Percentiles rank a stretch among this genome's conserved stretches.
Evolutionary conservation across 768 basidiomycete species (phyloP).

Genomic region (Rhizopogon roseolus): DNA sequence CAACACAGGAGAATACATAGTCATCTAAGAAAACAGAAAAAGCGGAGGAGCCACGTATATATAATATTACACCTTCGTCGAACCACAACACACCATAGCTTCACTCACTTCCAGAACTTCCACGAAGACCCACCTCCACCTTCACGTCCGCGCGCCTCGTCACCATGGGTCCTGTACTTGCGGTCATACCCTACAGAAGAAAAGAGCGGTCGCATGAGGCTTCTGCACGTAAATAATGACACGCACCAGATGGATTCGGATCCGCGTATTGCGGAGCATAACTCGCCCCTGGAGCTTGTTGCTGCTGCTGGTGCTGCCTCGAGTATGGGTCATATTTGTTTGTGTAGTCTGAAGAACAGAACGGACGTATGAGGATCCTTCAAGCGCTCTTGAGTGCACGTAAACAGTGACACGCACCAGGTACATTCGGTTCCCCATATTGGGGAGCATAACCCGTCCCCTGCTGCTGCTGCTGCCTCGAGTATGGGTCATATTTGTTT

Average conservation of each 20-base stretch:
- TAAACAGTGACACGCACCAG: background rate
- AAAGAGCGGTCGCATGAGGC: background rate
- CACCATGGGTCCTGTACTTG: conserved; percentile 3
- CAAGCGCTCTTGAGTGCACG: background rate
- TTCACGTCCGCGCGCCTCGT: background rate
- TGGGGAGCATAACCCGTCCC: background rate
- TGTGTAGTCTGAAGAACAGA: background rate
- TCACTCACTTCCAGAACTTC: conserved; percentile 7
- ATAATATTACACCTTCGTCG: background rate
- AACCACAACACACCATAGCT: conserved; percentile 3
- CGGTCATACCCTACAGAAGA: background rate
- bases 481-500: background rate
- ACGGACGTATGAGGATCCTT: background rate
- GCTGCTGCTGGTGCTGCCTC: background rate
- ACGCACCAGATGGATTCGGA: background rate
- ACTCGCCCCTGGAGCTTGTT: too few relatives aligned
- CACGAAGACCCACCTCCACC: conserved; percentile 3
- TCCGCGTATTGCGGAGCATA: background rate
- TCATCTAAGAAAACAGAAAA: background rate
- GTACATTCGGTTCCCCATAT: background rate
- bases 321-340: background rate
- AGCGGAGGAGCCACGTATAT: background rate
- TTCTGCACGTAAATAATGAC: background rate
- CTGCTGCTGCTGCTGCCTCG: background rate
- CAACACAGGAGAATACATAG: background rate